Percentiles rank a stretch among this genome's conserved stretches.
These are phyloP conservation scores for Pleurotus cornucopiae DNA, from an alignment of 768 basidiomycete genomes.

Conservation along the genomic window DNA sequence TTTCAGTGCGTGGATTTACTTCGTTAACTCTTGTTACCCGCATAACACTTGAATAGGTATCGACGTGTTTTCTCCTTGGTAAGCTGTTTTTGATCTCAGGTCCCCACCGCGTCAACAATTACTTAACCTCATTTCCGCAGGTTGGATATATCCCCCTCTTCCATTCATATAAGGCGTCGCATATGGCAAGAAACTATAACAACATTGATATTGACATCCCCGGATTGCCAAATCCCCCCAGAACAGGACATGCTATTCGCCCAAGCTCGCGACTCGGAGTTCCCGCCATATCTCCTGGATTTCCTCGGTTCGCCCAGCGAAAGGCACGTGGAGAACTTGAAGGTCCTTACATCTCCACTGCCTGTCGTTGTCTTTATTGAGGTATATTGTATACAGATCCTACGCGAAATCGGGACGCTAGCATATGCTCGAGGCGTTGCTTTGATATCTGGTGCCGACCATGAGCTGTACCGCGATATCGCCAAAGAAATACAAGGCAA, in stretches of 20 bases:
- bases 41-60: constrained; percentile 41
- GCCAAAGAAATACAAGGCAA: constrained; percentile 50
- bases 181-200: constrained; percentile 81
- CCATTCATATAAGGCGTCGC: constrained; percentile 59
- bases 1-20: constrained; percentile 51
- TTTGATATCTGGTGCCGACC: constrained; percentile 42
- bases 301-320: constrained; percentile 65
- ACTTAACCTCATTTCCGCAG: constrained; percentile 24
- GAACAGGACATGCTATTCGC: constrained; percentile 56
- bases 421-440: constrained; percentile 51
- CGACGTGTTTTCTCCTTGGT: constrained; percentile 79
- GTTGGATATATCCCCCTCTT: constrained; percentile 51
- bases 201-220: constrained; percentile 57
- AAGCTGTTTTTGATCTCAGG: constrained; percentile 11
- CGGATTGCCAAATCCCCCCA: constrained; percentile 54
- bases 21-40: background rate
- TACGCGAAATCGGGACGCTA: constrained; percentile 62
- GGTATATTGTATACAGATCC: constrained; percentile 41
- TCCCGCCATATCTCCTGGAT: constrained; percentile 65
- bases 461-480: constrained; percentile 39
- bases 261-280: constrained; percentile 51
- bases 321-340: constrained; percentile 74
- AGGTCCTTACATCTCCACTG: constrained; percentile 34
- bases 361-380: background rate
- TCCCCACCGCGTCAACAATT: no score